Evolutionary conservation across 148 eudicot species (phyloP), one percentile per base, ranked within the genome.

Genomic region (Bassia scoparia): DNA sequence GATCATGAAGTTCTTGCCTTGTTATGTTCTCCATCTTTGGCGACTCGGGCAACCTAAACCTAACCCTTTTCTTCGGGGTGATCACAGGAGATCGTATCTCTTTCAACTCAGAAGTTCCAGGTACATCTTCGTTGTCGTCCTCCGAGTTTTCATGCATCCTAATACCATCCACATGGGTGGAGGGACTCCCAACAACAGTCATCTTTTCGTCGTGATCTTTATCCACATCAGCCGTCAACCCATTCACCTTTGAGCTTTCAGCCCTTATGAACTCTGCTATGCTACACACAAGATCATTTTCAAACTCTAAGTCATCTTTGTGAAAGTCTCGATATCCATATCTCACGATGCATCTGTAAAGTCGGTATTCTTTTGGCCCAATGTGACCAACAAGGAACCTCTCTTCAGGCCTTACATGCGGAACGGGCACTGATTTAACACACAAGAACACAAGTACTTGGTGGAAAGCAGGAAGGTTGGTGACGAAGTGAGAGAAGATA

Each of bases 401-500:
- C 35, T 95, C 99, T 54, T 89, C 86, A 9, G 89, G 84, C 67
- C 65, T 81, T 18, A 95, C 97, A 43, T 88, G 99, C 0, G 99
- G 99, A 12, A 95, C 81, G 0, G 94, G 90, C 58, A 95, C 96
- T 0, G 87, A 85, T 60, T 92, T 95, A 23, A 95, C 83, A 71
- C 99, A 95, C 0, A 95, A 84, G 69, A 95, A 92, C 31, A 95
- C 83, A 5, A 95, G 79, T 31, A 95, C 92, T 79, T 91, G 92
- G 79, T 95, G 99, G 80, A 95, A 95, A 59, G 99, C 99, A 1
- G 99, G 99, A 50, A 91, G 96, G 79, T 95, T 91, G 64, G 99
- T 90, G 69, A 95, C 97, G 50, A 95, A 95, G 59, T 95, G 99
- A 67, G 97, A 89, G 86, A 95, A 95, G 55, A 91, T 92, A 16